Base-by-base conservation (phyloP, 163 green algal species). In the Prototheca cutis region DNA sequence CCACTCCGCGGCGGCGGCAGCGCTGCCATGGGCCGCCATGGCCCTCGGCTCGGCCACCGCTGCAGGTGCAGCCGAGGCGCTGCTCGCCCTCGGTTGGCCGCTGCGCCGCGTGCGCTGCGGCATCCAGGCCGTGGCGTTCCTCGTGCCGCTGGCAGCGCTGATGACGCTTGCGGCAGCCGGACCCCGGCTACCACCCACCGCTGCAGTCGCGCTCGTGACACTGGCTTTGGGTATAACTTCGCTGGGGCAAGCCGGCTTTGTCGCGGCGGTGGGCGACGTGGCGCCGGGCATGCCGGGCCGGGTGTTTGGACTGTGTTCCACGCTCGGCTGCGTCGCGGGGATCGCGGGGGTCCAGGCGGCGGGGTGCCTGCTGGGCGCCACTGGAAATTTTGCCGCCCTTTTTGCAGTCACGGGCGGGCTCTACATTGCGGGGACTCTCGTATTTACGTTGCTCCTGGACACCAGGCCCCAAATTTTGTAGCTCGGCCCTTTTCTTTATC, bases 181-280 rank as follows among this genome's bases (percentile, higher is more conserved):
- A 33, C 48, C 33, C 17, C n/a, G 32, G n/a, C 71, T 90, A 25
- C 68, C 76, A 0, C 68, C 77, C 27, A 40, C 56, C n/a, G 33
- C 72, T 15, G 78, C 81, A 21, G 69, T 91, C 21, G 55, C 61
- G 17, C 63, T 65, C 39, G 85, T 94, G 77, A 91, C 82, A 4
- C 45, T 75, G 4, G 85, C 86, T 8, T 68, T 94, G 15, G 87
- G 84, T 47, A 83, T 82, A 45, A 92, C 84, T 1, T 90, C 81
- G 0, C 69, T 93, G 4, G 86, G 71, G 29, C 74, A 82, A 54
- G 84, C 82, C 10, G 85, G 83, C 0, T 95, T 94, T 72, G 85
- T 94, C 19, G 84, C 87, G n/a, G 94, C 94, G 72, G 94, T 95
- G 81, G 84, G 73, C 5, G 87, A 95, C 66, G 82, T 95, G 48